Percentiles rank a stretch among this genome's conserved stretches.
phyloP scores from a whole-genome alignment of 2,329 filamentous ascomycete species.

The Arthrobotrys sinensis region DNA sequence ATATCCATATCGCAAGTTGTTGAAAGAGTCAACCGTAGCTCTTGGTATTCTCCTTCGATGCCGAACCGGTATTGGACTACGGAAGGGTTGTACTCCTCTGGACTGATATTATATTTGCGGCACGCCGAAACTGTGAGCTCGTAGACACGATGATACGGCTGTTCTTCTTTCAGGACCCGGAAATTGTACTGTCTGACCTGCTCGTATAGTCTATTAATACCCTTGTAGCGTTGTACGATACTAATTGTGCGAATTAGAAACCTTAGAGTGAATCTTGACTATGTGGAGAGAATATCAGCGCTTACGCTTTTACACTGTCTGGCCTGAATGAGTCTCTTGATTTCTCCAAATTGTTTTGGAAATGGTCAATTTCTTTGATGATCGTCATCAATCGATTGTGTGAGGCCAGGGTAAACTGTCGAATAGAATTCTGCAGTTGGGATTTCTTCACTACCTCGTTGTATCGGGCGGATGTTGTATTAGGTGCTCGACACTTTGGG shows the following conservation, averaged over 20 bases:
- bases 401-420: slow-evolving; percentile 38
- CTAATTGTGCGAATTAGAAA: neutral
- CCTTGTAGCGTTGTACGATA: slow-evolving; percentile 2
- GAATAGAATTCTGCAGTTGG: slow-evolving; percentile 48
- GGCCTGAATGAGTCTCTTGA: slow-evolving; percentile 19
- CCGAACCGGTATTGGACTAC: slow-evolving; percentile 52
- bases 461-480: slow-evolving; percentile 47
- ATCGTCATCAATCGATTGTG: neutral
- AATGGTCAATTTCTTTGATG: neutral
- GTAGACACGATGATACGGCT: slow-evolving; percentile 52
- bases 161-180: slow-evolving; percentile 35
- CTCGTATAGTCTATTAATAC: neutral
- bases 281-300: neutral
- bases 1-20: slow-evolving; percentile 48
- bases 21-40: slow-evolving; percentile 20
- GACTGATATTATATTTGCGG: slow-evolving; percentile 7
- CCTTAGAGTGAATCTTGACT: neutral
- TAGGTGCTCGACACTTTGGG: slow-evolving; percentile 32
- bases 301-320: slow-evolving; percentile 12
- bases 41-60: slow-evolving; percentile 52
- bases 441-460: slow-evolving; percentile 52
- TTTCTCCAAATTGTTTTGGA: slow-evolving; percentile 25
- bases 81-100: slow-evolving; percentile 37
- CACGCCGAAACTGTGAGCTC: slow-evolving; percentile 41
- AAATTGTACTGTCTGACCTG: slow-evolving; percentile 15